Base-by-base conservation (phyloP, 441 rosid species). In the Macaranga tanarius region DNA sequence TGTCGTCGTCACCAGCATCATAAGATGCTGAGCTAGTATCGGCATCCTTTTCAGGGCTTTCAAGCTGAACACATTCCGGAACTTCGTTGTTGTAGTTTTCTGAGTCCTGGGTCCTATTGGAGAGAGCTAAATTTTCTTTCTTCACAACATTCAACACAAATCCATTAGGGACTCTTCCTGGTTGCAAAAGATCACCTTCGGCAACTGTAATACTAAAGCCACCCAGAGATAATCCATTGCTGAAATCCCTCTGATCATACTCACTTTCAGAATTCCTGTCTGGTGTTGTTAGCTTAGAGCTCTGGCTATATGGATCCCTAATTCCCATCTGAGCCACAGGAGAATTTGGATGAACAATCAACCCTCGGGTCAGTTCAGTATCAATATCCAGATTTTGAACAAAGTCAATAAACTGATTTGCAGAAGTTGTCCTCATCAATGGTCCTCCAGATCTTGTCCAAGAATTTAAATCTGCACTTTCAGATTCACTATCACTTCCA, bases 391-490 rank as follows among this genome's bases (percentile, higher is more conserved):
- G 89, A 74, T 78, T 86, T 70, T 89, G 92, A 62, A 95, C 87
- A 59, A 86, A 95, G 44, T 91, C 95, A 2, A 86, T 77, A 73
- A 95, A 95, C 83, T 74, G 80, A 71, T 92, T 88, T 44, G 99
- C 98, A 20, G 98, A 95, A 48, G 90, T 76, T 23, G 96, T 92
- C 84, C 98, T 95, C 99, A 95, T 95, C 79, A 95, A 81, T 13
- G 99, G 99, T 45, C 98, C 99, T 25, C 99, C 99, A 52, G 97
- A 82, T 74, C 98, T 84, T 12, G 99, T 95, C 99, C 99, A 95
- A 51, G 96, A 87, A 85, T 77, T 80, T 73, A 88, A 48, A 54
- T 93, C 98, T 47, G 84, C 82, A 55, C 74, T 86, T 79, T 92
- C 99, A 0, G 91, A 77, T 79, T 92, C 99, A 19, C 96, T 87